Evolutionary conservation across 1,139 yeast species (phyloP), one percentile per base, ranked within the genome.

Genomic region (Eremothecium gossypii): DNA sequence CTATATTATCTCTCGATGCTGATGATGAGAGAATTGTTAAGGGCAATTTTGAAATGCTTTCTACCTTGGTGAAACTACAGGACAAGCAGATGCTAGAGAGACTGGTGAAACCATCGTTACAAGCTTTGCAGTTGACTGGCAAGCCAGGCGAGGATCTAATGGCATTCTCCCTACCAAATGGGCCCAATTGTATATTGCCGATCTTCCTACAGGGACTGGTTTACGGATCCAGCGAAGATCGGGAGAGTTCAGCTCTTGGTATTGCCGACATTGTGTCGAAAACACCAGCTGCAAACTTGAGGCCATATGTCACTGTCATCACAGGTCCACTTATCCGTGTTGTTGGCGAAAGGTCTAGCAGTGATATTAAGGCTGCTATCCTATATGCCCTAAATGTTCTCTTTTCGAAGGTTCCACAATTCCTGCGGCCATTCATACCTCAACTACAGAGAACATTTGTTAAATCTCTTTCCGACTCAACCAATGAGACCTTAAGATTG

Each of bases 301-400:
- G 79, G 62, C 86, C 96, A 33, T 84, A 81, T 64, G 96, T 94
- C 23, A 91, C 98, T 8, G 79, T 80, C 35, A 85, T 93, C 51
- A 89, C 96, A 30, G 99, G 99, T 66, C 98, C 98, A 38, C 74
- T 93, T 60, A 93, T 93, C 66, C 86, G 99, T 73, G 95, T 89
- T 45, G 85, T 91, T 61, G 98, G 99, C 56, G 99, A 93, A 65
- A 79, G 95, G 63, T 91, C 85, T 52, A 76, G 81, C 28, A 74
- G 95, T 48, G 95, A 86, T 52, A 85, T 91, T 55, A 91, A 91
- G 71, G 81, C 95, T 28, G 95, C 95, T 23, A 91, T 93, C 53
- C 71, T 93, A 58, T 73, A 74, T 52, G 95, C 97, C 1, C 73
- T 93, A 63, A 83, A 83, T 57, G 76, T 76, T 49, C 70, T 93